Percentiles rank a stretch among this genome's conserved stretches.
Evolutionary conservation across 2,329 filamentous ascomycete species (phyloP).

Genomic region (Arthrobotrys musiformis): DNA sequence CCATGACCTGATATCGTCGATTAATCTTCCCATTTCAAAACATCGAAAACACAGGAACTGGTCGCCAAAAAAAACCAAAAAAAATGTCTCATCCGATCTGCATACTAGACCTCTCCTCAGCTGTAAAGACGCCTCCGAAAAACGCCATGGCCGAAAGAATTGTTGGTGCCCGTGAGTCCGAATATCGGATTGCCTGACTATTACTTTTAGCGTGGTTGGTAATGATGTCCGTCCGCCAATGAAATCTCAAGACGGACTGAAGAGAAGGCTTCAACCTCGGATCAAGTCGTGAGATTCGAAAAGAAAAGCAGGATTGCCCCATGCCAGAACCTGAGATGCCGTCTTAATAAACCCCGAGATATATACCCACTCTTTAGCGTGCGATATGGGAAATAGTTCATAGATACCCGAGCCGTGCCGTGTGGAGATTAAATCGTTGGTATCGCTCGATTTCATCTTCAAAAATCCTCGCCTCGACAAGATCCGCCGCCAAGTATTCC

Average conservation of each 20-base stretch:
- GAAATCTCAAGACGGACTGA: not conserved
- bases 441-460: not conserved
- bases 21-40: not conserved
- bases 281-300: not conserved
- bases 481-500: too few relatives aligned
- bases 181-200: not conserved
- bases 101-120: not conserved
- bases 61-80: not conserved
- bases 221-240: not conserved
- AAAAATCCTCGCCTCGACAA: not conserved
- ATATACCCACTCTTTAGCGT: slow-evolving; percentile 11
- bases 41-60: not conserved
- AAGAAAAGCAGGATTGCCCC: not conserved
- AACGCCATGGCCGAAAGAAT: not conserved
- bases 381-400: not conserved
- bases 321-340: not conserved
- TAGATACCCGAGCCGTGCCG: slow-evolving; percentile 44
- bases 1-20: not conserved
- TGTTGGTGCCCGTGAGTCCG: not conserved
- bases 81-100: slow-evolving; percentile 13
- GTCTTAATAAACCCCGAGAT: not conserved
- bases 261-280: too few relatives aligned
- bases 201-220: not conserved
- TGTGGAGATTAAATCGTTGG: slow-evolving; percentile 9
- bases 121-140: not conserved